These are phyloP conservation scores for Plantago major DNA, from an alignment of 257 asterid species.

Conservation along the genomic window DNA sequence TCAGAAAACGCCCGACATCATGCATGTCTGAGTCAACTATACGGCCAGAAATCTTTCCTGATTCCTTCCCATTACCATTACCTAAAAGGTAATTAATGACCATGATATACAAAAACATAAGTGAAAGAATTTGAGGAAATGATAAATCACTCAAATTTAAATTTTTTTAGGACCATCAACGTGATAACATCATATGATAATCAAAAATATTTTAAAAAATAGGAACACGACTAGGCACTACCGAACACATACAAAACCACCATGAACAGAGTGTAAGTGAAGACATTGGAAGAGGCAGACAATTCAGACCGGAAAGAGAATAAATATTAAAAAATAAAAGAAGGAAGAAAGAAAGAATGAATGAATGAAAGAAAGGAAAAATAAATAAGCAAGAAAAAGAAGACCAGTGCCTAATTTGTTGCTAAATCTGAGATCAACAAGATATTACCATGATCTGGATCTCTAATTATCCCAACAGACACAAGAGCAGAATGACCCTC, in stretches of 20 bases:
- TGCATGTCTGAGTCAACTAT: constrained; percentile 92
- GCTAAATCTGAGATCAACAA: constrained; percentile 15
- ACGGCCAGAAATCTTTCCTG: constrained; percentile 72
- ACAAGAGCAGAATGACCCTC: constrained; percentile 87
- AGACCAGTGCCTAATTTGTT: not conserved
- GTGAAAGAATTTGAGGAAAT: constrained; percentile 1
- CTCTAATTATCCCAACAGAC: constrained; percentile 90
- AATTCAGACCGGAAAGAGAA: too few species aligned
- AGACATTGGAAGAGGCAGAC: too few species aligned
- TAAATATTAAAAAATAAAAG: too few species aligned
- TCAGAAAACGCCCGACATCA: constrained; percentile 95
- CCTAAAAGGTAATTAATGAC: constrained; percentile 35
- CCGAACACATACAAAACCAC: too few species aligned
- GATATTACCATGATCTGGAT: constrained; percentile 61
- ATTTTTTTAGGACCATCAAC: not conserved
- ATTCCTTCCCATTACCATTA: constrained; percentile 71
- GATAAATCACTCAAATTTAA: constrained; percentile 8
- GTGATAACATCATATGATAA: too few species aligned
- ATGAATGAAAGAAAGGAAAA: too few species aligned
- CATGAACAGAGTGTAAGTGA: too few species aligned
- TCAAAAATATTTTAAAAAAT: too few species aligned
- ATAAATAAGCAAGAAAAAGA: too few species aligned
- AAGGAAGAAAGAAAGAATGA: too few species aligned
- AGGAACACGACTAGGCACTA: too few species aligned
- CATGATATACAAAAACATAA: constrained; percentile 16